Evolutionary conservation across 2,329 filamentous ascomycete species (phyloP).

Genomic region (Neonectria magnoliae): DNA sequence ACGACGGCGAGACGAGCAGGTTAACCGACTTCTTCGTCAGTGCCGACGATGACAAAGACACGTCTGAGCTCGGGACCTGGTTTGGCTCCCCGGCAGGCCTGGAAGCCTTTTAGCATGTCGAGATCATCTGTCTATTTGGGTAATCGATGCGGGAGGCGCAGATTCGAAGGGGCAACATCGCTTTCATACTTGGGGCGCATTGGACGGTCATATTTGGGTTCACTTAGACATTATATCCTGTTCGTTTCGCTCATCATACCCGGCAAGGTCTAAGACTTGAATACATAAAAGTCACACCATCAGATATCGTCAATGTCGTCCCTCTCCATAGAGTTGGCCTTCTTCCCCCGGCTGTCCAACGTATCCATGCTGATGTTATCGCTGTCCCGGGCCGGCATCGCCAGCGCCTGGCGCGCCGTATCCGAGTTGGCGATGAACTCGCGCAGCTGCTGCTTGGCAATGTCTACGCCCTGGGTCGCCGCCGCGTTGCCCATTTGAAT

Average conservation of each 20-base stretch:
- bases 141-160: background rate
- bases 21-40: slow-evolving; percentile 80
- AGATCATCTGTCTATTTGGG: background rate
- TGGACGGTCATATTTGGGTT: slow-evolving; percentile 19
- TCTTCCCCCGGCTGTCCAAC: slow-evolving; percentile 69
- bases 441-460: slow-evolving; percentile 89
- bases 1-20: slow-evolving; percentile 73
- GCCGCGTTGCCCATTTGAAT: slow-evolving; percentile 94
- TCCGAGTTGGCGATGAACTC: slow-evolving; percentile 92
- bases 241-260: slow-evolving; percentile 36
- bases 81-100: slow-evolving; percentile 78
- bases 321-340: slow-evolving; percentile 44
- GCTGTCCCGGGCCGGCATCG: slow-evolving; percentile 69
- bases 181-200: slow-evolving; percentile 8
- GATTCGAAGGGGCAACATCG: background rate
- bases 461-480: slow-evolving; percentile 83
- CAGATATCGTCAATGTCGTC: slow-evolving; percentile 71
- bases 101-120: slow-evolving; percentile 70
- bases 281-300: slow-evolving; percentile 32
- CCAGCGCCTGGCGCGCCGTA: slow-evolving; percentile 82
- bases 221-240: slow-evolving; percentile 46
- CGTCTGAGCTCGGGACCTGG: slow-evolving; percentile 80
- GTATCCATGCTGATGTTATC: slow-evolving; percentile 67
- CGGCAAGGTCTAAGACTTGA: slow-evolving; percentile 21
- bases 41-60: slow-evolving; percentile 54